phyloP scores from a whole-genome alignment of 2,329 filamentous ascomycete genomes.

The Phialemoniopsis sp. region DNA sequence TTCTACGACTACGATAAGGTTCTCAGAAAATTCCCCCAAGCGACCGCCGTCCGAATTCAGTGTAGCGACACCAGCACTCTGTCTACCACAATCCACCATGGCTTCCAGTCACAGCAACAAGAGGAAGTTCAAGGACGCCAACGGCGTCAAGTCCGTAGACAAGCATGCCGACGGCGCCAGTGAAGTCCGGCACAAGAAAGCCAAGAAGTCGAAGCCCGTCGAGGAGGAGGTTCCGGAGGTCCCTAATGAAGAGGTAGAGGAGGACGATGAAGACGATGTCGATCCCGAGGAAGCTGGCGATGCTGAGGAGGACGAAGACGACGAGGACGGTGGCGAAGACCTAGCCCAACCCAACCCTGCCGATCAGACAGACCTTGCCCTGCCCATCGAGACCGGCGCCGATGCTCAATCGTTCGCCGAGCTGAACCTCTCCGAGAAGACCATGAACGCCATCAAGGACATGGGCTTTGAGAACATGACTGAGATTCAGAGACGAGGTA shows the following conservation, averaged over 20 bases:
- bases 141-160: conserved; percentile 13
- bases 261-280: conserved; percentile 10
- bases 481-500: conserved; percentile 83
- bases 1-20: not conserved
- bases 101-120: conserved; percentile 26
- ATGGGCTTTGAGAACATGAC: conserved; percentile 98
- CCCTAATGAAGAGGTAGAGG: conserved; percentile 4
- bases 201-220: conserved; percentile 8
- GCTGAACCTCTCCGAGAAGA: conserved; percentile 82
- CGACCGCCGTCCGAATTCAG: not conserved
- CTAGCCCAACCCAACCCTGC: conserved; percentile 24
- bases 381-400: conserved; percentile 50
- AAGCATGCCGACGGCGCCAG: conserved; percentile 1
- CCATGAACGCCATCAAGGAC: conserved; percentile 78
- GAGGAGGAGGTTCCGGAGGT: conserved; percentile 5
- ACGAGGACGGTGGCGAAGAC: conserved; percentile 20
- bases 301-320: conserved; percentile 10
- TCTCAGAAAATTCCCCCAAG: not conserved
- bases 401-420: conserved; percentile 73
- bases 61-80: not conserved
- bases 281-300: conserved; percentile 7
- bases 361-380: conserved; percentile 37
- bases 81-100: conserved; percentile 14
- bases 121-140: conserved; percentile 26
- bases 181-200: conserved; percentile 9